Conservation (phyloP, 2,329 filamentous ascomycete species). For the Colletotrichum lindemuthianum region DNA sequence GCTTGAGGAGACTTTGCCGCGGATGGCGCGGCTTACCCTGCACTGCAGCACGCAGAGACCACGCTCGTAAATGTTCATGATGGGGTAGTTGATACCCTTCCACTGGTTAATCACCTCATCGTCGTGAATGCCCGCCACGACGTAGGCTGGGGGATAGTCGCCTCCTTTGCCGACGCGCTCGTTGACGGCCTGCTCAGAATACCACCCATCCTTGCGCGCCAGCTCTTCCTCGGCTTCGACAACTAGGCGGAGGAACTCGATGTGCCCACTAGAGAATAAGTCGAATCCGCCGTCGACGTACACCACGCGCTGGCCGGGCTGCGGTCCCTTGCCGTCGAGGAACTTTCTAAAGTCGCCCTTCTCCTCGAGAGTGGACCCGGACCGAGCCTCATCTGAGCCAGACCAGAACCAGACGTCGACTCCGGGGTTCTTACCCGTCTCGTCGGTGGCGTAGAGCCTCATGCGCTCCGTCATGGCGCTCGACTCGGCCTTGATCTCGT, state of each 20-base stretch:
- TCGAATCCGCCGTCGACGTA: conserved; percentile 98
- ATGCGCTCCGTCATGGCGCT: conserved; percentile 80
- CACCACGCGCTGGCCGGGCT: conserved; percentile 83
- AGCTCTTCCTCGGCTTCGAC: conserved; percentile 76
- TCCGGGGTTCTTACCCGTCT: conserved; percentile 80
- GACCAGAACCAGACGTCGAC: conserved; percentile 89
- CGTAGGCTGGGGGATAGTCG: conserved; percentile 84
- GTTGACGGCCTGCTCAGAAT: conserved; percentile 68
- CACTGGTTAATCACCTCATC: conserved; percentile 95
- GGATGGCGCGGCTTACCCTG: conserved; percentile 62
- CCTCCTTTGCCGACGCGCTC: conserved; percentile 73
- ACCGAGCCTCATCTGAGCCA: conserved; percentile 60
- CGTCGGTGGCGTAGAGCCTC: conserved; percentile 86
- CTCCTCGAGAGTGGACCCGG: conserved; percentile 62
- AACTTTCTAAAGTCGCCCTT: conserved; percentile 73
- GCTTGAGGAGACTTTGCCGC: not conserved
- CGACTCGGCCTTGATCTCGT: conserved; percentile 71
- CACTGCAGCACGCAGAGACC: conserved; percentile 96
- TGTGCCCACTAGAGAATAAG: conserved; percentile 95
- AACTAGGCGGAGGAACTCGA: conserved; percentile 89
- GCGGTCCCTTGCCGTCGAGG: conserved; percentile 76
- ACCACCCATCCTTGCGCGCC: conserved; percentile 78
- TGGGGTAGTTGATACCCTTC: conserved; percentile 98
- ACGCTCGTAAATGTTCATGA: conserved; percentile 99
- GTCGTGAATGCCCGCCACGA: conserved; percentile 94